Evolutionary conservation across 2,329 filamentous ascomycete genomes (phyloP), one percentile per base, ranked within the genome.

Genomic region (Chaetomium sp.): DNA sequence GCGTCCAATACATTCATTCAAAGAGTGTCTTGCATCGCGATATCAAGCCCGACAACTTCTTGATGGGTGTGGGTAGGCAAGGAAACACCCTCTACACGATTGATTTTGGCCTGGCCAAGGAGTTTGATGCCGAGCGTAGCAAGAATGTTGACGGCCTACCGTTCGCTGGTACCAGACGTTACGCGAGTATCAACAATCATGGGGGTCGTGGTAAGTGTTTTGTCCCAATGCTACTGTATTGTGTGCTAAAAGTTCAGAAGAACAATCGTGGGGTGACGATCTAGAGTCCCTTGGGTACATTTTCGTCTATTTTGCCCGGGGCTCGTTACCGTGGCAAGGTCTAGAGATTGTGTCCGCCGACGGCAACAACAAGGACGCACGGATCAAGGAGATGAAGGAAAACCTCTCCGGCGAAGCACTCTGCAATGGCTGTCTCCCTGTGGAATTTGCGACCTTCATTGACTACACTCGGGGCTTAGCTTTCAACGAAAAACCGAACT

Each of bases 11-110:
- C 77, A 96, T 97, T 68, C 92, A 99, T 74, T 92, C 91, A 77
- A 97, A 96, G 77, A 95, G 90, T 6, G 96, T 97, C 74, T 96
- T 97, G 72, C 91, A 97, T 77, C 91, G 92, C 75, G 92, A 97
- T 74, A 97, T 97, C 79, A 97, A 97, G 80, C 92, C 94, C 14
- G 92, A 97, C 79, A 97, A 97, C 82, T 97, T 97, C 78, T 80
- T 96, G 49, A 96, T 96, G 91, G 91, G 91, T 61, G 96, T 96
- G 67, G 92, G 91, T 69, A 96, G 96, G 82, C 89, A 91, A 69
- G 92, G 92, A 61, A 97, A 97, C 78, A 91, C 95, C 78, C 91
- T 97, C 79, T 96, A 97, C 66, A 91, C 96, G 49, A 96, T 97
- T 66, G 94, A 97, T 75, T 97, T 97, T 68, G 92, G 94, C 79